Evolutionary conservation across 805 yeast species (phyloP).

Genomic region (Candida wancherniae): DNA sequence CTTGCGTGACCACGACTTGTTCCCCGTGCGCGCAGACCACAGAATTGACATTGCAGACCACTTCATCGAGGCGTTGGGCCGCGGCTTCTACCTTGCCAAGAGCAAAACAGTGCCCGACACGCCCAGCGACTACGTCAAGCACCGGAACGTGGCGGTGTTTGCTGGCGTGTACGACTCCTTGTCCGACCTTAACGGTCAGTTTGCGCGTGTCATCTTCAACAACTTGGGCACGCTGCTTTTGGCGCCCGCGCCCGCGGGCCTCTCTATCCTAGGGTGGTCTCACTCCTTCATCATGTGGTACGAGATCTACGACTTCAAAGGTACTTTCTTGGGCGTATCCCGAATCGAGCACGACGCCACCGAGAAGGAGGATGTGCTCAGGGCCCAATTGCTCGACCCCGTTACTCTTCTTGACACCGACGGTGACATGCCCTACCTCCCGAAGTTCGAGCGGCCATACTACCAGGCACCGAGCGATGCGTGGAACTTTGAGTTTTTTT

Average conservation of each 20-base stretch:
- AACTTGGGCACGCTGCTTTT: conserved; percentile 21
- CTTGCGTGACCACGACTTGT: conserved; percentile 14
- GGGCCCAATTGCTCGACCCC: conserved; percentile 27
- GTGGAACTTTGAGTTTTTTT: conserved; percentile 26
- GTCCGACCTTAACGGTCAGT: conserved; percentile 15
- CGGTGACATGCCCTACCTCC: conserved; percentile 21
- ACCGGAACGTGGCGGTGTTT: conserved; percentile 22
- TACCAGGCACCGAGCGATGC: conserved; percentile 21
- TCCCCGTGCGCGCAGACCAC: conserved; percentile 23
- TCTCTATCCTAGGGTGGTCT: conserved; percentile 6
- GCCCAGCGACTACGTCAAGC: conserved; percentile 18
- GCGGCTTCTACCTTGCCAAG: conserved; percentile 26
- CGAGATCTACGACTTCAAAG: conserved; percentile 32
- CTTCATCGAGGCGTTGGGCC: conserved; percentile 23
- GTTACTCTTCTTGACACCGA: conserved; percentile 26
- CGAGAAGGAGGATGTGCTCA: conserved; percentile 10
- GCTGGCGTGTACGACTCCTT: conserved; percentile 14
- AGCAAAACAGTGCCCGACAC: conserved; percentile 12
- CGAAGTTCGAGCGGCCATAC: conserved; percentile 12
- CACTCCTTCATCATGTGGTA: conserved; percentile 30
- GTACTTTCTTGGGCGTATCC: conserved; percentile 25
- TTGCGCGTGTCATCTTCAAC: conserved; percentile 20
- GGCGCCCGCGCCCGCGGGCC: conserved; percentile 20
- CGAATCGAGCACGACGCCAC: conserved; percentile 24
- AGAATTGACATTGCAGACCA: conserved; percentile 27